phyloP scores from a whole-genome alignment of 2,329 filamentous ascomycete species.

The Tothia fuscella region DNA sequence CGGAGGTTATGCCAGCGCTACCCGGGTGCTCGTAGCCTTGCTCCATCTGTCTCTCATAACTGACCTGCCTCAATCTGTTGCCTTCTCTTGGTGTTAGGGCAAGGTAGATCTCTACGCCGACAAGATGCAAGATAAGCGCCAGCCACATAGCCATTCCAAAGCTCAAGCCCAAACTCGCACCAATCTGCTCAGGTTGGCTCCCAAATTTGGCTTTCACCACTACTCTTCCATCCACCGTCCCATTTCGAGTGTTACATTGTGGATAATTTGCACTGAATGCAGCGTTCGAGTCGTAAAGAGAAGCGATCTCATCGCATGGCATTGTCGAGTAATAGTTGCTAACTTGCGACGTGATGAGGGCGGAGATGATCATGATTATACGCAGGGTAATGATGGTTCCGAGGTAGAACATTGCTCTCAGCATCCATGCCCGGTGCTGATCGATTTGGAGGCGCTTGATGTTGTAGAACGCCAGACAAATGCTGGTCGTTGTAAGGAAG shows the following conservation, averaged over 20 bases:
- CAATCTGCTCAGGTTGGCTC: neutral
- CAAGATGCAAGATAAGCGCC: neutral
- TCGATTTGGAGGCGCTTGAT: slow-evolving; percentile 50
- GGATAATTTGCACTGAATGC: neutral
- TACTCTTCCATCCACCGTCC: neutral
- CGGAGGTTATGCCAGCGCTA: neutral
- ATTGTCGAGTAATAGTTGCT: neutral
- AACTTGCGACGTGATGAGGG: neutral
- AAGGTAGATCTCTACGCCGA: slow-evolving; percentile 4
- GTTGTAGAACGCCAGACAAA: slow-evolving; percentile 41
- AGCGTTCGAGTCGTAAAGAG: slow-evolving; percentile 7
- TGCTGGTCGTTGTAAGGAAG: slow-evolving; percentile 32
- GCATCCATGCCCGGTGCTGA: slow-evolving; percentile 53
- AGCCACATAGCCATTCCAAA: neutral
- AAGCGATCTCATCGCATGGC: neutral
- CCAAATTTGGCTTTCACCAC: neutral
- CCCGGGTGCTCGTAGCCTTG: neutral
- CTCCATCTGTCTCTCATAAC: slow-evolving; percentile 5
- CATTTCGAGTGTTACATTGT: neutral
- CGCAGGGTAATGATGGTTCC: neutral
- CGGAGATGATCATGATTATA: neutral
- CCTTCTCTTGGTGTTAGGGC: slow-evolving; percentile 2
- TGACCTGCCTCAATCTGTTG: neutral
- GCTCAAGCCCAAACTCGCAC: neutral
- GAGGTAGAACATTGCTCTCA: slow-evolving; percentile 29